phyloP scores from a whole-genome alignment of 2,329 filamentous ascomycete genomes.

The Coniochaeta sp. region DNA sequence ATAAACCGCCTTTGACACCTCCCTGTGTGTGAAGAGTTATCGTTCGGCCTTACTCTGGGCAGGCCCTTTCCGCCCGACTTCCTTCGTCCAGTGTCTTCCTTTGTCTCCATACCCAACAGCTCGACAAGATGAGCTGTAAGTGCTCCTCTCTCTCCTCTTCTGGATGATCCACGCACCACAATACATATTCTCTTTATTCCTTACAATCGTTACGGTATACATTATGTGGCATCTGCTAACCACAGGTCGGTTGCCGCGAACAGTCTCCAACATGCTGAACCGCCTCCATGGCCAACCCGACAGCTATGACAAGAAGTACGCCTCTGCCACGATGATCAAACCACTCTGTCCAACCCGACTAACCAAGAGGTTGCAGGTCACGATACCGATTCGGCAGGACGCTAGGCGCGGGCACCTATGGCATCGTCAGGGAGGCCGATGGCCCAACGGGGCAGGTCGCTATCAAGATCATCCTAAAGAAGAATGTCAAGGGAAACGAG shows the following conservation, averaged over 20 bases:
- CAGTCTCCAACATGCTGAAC: slow-evolving; percentile 86
- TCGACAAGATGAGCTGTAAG: slow-evolving; percentile 32
- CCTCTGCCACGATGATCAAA: slow-evolving; percentile 8
- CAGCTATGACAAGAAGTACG: slow-evolving; percentile 96
- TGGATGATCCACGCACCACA: neutral
- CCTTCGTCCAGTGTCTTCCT: neutral
- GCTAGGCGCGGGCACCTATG: slow-evolving; percentile 94
- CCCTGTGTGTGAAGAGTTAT: neutral
- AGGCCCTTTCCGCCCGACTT: neutral
- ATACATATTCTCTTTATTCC: neutral
- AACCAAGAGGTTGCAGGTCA: slow-evolving; percentile 42
- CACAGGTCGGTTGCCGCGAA: slow-evolving; percentile 2
- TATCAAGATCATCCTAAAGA: slow-evolving; percentile 98
- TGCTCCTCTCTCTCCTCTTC: slow-evolving; percentile 10
- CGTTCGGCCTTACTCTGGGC: neutral
- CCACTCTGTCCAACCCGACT: neutral
- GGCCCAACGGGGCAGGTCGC: slow-evolving; percentile 78
- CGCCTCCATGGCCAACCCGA: slow-evolving; percentile 95
- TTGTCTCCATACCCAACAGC: neutral
- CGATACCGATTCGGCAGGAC: slow-evolving; percentile 91
- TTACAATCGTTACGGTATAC: neutral
- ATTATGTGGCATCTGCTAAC: neutral
- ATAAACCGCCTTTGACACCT: neutral
- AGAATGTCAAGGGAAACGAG: slow-evolving; percentile 97
- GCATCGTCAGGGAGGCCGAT: slow-evolving; percentile 93